These are phyloP conservation scores for Rubia balearica DNA, from an alignment of 305 asterid genomes.

Conservation along the genomic window DNA sequence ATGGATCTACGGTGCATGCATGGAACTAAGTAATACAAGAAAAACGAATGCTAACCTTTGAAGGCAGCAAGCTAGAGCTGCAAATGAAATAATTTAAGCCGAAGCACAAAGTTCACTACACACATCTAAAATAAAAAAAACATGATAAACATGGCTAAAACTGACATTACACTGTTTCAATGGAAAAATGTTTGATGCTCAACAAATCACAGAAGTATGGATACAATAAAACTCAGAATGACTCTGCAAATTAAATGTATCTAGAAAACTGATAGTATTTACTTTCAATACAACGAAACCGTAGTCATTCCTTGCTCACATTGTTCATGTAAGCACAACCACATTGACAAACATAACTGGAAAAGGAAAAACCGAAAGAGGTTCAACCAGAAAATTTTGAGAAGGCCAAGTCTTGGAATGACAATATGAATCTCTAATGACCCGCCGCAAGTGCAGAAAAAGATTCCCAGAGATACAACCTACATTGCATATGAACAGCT, in stretches of 20 bases:
- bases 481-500: not conserved
- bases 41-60: not conserved
- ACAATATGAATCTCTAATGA: not conserved
- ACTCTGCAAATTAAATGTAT: not conserved
- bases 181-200: not conserved
- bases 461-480: not conserved
- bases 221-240: not conserved
- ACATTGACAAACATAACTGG: not conserved
- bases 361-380: not conserved
- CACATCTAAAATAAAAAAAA: not conserved
- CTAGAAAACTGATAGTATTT: not conserved
- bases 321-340: not conserved
- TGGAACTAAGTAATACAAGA: not conserved
- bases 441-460: not conserved
- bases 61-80: not conserved
- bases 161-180: not conserved
- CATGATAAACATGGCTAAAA: not conserved
- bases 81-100: not conserved
- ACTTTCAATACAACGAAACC: not conserved
- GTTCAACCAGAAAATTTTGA: not conserved
- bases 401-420: not conserved
- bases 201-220: not conserved
- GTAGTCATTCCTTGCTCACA: not conserved
- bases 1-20: too few species aligned
- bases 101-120: not conserved